These are phyloP conservation scores for Phyllosticta citriasiana DNA, from an alignment of 2,329 filamentous ascomycete genomes.

Conservation along the genomic window DNA sequence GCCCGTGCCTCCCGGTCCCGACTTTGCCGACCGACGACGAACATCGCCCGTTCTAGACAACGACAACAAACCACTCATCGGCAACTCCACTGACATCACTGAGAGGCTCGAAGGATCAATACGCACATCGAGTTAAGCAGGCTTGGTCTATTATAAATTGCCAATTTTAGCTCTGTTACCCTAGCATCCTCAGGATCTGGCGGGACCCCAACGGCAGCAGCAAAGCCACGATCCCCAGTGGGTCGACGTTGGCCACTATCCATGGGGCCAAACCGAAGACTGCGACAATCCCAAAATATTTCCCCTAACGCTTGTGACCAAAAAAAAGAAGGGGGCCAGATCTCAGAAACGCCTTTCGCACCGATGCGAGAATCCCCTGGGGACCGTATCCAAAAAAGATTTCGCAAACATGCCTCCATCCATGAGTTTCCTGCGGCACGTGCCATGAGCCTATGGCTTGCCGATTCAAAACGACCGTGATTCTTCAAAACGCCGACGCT, in stretches of 20 bases:
- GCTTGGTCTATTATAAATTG: neutral
- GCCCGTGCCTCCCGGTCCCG: neutral
- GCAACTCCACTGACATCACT: neutral
- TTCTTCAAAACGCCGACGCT: conserved; percentile 9
- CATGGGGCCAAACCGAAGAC: neutral
- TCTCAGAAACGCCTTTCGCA: conserved; percentile 6
- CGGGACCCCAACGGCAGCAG: conserved; percentile 2
- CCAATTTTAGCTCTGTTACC: conserved; percentile 6
- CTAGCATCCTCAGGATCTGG: conserved; percentile 1
- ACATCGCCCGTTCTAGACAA: neutral
- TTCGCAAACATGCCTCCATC: neutral
- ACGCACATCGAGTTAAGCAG: neutral
- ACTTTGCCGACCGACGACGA: neutral
- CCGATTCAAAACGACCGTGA: conserved; percentile 7
- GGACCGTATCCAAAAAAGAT: neutral
- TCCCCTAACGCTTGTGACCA: neutral
- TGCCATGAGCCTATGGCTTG: neutral
- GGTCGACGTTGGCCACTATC: neutral
- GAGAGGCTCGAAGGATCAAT: conserved; percentile 4
- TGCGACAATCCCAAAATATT: neutral
- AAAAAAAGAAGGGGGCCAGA: neutral
- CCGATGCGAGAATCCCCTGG: conserved; percentile 4
- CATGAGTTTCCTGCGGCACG: neutral
- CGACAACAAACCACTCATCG: neutral
- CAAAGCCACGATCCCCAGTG: neutral